These are phyloP conservation scores for Colletotrichum acutatum DNA, from an alignment of 2,329 filamentous ascomycete genomes.

Conservation along the genomic window DNA sequence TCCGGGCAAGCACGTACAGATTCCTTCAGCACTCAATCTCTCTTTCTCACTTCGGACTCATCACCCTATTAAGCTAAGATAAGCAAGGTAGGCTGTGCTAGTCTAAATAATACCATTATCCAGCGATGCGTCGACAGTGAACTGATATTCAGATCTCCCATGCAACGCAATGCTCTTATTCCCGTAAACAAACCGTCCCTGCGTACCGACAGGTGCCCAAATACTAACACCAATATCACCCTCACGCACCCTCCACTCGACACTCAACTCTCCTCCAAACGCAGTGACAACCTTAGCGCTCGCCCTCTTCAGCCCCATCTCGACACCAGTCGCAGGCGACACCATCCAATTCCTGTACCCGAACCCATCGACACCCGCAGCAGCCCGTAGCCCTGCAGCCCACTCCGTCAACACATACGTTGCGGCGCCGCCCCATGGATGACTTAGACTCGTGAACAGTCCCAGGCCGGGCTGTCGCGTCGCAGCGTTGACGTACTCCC, in stretches of 20 bases:
- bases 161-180: constrained; percentile 13
- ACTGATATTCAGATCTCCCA: constrained; percentile 22
- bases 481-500: constrained; percentile 56
- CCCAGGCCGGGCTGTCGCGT: constrained; percentile 50
- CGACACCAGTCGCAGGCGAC: constrained; percentile 39
- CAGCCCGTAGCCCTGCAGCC: constrained; percentile 42
- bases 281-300: constrained; percentile 42
- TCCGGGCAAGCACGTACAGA: too few species aligned
- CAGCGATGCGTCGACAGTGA: constrained; percentile 19
- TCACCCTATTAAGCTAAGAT: too few species aligned
- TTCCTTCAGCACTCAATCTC: too few species aligned
- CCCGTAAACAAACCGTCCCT: constrained; percentile 29
- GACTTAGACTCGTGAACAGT: constrained; percentile 53
- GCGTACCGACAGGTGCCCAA: constrained; percentile 28
- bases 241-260: constrained; percentile 36
- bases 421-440: constrained; percentile 57
- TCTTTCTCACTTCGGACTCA: too few species aligned
- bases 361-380: constrained; percentile 29
- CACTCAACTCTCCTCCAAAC: constrained; percentile 38
- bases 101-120: constrained; percentile 8
- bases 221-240: constrained; percentile 24
- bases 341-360: constrained; percentile 44
- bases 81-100: too few species aligned
- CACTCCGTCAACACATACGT: constrained; percentile 55
- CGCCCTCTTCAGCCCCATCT: constrained; percentile 42